Percentiles rank a stretch among this genome's conserved stretches.
phyloP scores from a whole-genome alignment of 495 filamentous ascomycete species.

The Bathelium albidoporum region DNA sequence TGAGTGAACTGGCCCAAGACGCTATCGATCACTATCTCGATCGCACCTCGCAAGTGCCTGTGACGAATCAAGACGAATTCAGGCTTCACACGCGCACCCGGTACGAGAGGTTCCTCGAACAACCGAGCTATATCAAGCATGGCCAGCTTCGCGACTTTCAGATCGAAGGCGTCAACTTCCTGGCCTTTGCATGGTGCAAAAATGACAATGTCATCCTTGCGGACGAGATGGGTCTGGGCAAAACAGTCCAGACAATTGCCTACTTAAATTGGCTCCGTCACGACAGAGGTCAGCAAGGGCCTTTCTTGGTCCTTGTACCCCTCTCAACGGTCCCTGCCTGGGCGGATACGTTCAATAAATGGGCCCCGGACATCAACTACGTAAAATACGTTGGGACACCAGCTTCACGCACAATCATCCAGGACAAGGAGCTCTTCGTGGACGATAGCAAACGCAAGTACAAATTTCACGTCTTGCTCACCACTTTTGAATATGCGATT shows the following conservation, averaged over 20 bases:
- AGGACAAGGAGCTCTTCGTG: slow-evolving; percentile 76
- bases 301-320: slow-evolving; percentile 90
- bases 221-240: slow-evolving; percentile 97
- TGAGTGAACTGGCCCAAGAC: slow-evolving; percentile 66
- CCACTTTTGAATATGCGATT: slow-evolving; percentile 91
- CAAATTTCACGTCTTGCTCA: slow-evolving; percentile 92
- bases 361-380: slow-evolving; percentile 94
- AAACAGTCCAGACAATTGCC: slow-evolving; percentile 94
- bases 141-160: slow-evolving; percentile 91
- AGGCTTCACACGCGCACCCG: slow-evolving; percentile 60
- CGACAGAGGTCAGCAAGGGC: slow-evolving; percentile 77
- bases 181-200: slow-evolving; percentile 88
- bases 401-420: slow-evolving; percentile 67
- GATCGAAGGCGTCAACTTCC: slow-evolving; percentile 83
- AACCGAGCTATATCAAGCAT: slow-evolving; percentile 74
- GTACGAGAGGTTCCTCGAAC: slow-evolving; percentile 62
- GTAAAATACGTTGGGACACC: slow-evolving; percentile 90
- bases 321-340: slow-evolving; percentile 93
- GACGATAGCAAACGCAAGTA: slow-evolving; percentile 72
- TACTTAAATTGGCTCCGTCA: slow-evolving; percentile 99
- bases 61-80: slow-evolving; percentile 64
- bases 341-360: slow-evolving; percentile 94
- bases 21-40: slow-evolving; percentile 87
- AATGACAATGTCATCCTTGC: slow-evolving; percentile 90
- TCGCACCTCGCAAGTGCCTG: slow-evolving; percentile 61